Evolutionary conservation across 1,284 basidiomycete species (phyloP).

Genomic region (Rhodotorula mucilaginosa): DNA sequence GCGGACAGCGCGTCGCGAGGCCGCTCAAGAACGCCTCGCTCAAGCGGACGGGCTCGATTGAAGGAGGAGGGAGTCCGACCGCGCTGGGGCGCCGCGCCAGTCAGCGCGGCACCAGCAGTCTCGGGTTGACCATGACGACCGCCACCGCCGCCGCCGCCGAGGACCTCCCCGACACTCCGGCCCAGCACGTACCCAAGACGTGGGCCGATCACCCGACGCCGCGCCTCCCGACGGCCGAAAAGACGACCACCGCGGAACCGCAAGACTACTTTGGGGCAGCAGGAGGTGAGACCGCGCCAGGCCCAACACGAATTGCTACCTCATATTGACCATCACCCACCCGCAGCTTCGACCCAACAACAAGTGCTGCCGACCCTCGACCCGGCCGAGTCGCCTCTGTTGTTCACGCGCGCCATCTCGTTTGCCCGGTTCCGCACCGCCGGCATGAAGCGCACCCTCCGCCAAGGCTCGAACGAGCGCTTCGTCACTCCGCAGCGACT

Average conservation of each 20-base stretch:
- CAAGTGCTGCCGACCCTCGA: slow-evolving; percentile 20
- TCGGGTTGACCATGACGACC: neutral
- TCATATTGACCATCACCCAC: neutral
- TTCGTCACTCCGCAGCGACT: slow-evolving; percentile 90
- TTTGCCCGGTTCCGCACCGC: slow-evolving; percentile 94
- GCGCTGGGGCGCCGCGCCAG: neutral
- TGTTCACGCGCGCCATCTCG: slow-evolving; percentile 70
- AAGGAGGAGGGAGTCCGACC: neutral
- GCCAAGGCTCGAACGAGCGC: slow-evolving; percentile 80
- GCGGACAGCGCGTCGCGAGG: slow-evolving; percentile 13
- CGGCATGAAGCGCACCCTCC: slow-evolving; percentile 86
- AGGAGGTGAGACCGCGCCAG: neutral
- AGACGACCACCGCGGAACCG: neutral
- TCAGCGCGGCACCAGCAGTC: neutral
- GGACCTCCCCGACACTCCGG: neutral
- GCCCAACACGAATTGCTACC: too few species aligned
- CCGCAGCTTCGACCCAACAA: neutral
- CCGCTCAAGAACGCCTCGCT: slow-evolving; percentile 8
- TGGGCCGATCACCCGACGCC: neutral
- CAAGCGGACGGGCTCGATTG: neutral
- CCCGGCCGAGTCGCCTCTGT: slow-evolving; percentile 36
- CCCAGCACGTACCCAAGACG: neutral
- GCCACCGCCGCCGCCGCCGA: neutral
- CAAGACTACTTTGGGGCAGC: neutral
- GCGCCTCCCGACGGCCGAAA: neutral